Evolutionary conservation across 495 filamentous ascomycete genomes (phyloP), one percentile per base, ranked within the genome.

Genomic region (Penicillium ucsense): DNA sequence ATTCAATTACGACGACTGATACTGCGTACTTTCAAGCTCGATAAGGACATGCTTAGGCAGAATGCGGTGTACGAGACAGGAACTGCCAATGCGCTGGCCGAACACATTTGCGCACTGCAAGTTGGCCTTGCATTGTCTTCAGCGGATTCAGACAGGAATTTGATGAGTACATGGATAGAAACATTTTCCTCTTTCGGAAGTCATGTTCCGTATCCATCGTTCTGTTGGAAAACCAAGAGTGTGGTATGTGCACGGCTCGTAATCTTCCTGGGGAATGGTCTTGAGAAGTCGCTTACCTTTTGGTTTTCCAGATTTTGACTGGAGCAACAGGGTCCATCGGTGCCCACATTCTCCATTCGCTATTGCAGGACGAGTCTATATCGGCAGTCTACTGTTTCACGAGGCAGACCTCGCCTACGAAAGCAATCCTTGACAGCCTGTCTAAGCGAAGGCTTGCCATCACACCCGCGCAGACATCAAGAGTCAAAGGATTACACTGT

Each of bases 301-400:
- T 11, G 8, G 35, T 4, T 20, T 20, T 20, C 20, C 20, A 79
- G 76, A 57, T 82, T 34, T 62, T 83, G 11, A 83, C 80, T 1
- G 80, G 80, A 11, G 71, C 77, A 0, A 83, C 78, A 3, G 80
- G 80, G 8, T 74, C 70, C 31, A 70, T 83, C 11, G 80, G 80
- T 12, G 72, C 76, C 1, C 75, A 82, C 39, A 60, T 74, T 4
- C 62, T 82, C 4, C 55, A 63, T 39, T 66, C 70, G 41, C 67
- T 83, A 8, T 53, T 77, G 3, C 55, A 64, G 20, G 64, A 71
- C 20, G 57, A 68, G 5, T 59, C 62, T 0, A 63, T 82, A 29
- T 61, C 59, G 0, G 57, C 53, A 3, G 63, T 83, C 3, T 77
- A 73, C 53, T 82, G 78, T 47, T 66, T 83, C 27, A 75, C 77